Percentiles rank a stretch among this genome's conserved stretches.
Evolutionary conservation across 306 rosid genomes (phyloP).

Genomic region (Senna siamea): DNA sequence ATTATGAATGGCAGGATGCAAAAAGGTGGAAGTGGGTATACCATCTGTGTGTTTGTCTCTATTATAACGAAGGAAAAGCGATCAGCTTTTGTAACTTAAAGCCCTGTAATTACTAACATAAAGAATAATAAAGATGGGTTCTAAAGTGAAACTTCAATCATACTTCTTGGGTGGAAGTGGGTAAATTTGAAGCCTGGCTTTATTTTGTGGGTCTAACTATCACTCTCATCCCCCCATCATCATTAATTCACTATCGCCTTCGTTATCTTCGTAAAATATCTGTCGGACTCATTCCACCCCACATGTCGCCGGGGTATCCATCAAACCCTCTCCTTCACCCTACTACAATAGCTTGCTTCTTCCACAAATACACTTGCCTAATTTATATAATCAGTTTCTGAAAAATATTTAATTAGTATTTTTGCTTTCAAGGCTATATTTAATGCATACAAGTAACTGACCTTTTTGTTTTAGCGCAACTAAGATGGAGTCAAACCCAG

Average conservation of each 20-base stretch:
- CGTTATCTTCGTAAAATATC: slow-evolving; percentile 30
- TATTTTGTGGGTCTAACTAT: slow-evolving; percentile 49
- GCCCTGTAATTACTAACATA: too few relatives aligned
- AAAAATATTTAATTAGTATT: neutral
- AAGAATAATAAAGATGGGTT: slow-evolving; percentile 18
- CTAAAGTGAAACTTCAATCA: slow-evolving; percentile 18
- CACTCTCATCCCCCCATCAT: slow-evolving; percentile 45
- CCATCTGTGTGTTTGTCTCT: slow-evolving; percentile 20
- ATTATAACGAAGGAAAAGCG: slow-evolving; percentile 33
- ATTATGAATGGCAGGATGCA: slow-evolving; percentile 18
- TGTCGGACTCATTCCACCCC: slow-evolving; percentile 51
- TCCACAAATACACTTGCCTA: slow-evolving; percentile 18
- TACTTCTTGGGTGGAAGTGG: slow-evolving; percentile 33
- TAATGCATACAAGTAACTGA: slow-evolving; percentile 2
- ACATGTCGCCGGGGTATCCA: slow-evolving; percentile 43
- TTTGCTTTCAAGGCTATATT: neutral
- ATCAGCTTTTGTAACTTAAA: slow-evolving; percentile 37
- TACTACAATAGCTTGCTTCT: slow-evolving; percentile 32
- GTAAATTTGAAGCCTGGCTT: slow-evolving; percentile 43
- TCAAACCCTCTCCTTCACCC: slow-evolving; percentile 28
- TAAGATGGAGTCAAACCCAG: slow-evolving; percentile 30
- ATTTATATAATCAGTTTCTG: neutral
- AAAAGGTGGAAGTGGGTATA: slow-evolving; percentile 33
- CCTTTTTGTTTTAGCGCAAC: neutral
- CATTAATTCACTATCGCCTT: slow-evolving; percentile 24